Evolutionary conservation across 2,329 filamentous ascomycete species (phyloP), one percentile per base, ranked within the genome.

Genomic region (Aspergillus floridensis): DNA sequence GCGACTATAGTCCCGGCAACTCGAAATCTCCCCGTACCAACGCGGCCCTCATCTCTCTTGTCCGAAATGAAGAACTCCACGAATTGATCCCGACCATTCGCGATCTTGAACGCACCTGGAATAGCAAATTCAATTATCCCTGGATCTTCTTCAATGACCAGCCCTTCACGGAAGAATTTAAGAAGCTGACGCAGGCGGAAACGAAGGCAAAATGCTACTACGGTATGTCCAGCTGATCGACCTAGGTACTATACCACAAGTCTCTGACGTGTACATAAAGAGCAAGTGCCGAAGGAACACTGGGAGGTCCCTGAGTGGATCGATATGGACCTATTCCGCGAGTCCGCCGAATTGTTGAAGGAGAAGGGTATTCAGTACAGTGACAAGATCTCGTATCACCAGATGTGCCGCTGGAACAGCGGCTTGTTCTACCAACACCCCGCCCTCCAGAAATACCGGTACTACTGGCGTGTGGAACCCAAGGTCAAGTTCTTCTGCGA

Each of bases 401-500:
- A 98, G 74, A 99, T 99, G 95, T 99, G 95, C 74, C 88, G 95
- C 58, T 99, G 95, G 95, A 99, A 99, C 80, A 96, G 91, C 71
- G 95, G 95, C 72, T 84, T 98, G 77, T 99, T 99, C 82, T 97
- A 96, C 82, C 92, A 95, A 73, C 95, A 99, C 76, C 92, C 92
- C 0, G 93, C 92, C 0, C 85, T 99, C 58, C 82, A 87, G 65
- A 78, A 95, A 69, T 86, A 85, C 64, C 90, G 92, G 67, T 99
- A 91, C 82, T 99, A 99, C 82, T 99, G 95, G 95, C 91, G 95
- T 59, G 95, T 99, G 51, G 95, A 99, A 76, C 95, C 95, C 55
- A 96, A 98, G 66, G 95, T 99, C 48, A 92, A 97, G 78, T 99
- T 98, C 83, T 99, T 97, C 84, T 99, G 95, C 82, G 91, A 98